Evolutionary conservation across 768 basidiomycete species (phyloP).

Genomic region (Russula vinacea): DNA sequence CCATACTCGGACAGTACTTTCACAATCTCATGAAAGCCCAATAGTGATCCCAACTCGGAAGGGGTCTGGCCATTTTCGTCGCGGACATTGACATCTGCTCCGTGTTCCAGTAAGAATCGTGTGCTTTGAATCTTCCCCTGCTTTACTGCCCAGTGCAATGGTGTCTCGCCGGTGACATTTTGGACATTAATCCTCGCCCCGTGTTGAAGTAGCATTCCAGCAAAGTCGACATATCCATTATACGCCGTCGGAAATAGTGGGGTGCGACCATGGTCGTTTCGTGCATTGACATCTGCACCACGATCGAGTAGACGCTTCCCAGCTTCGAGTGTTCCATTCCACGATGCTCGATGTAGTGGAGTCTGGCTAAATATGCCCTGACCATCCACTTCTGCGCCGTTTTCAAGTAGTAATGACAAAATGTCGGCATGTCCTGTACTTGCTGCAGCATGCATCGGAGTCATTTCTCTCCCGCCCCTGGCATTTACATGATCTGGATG

Average conservation of each 20-base stretch:
- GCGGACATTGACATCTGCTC: background rate
- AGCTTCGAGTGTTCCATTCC: background rate
- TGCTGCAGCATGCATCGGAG: background rate
- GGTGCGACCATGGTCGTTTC: background rate
- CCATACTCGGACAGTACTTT: too few relatives aligned
- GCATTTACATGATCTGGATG: background rate
- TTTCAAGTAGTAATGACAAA: background rate
- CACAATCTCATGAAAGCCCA: too few relatives aligned
- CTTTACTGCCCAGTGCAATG: background rate
- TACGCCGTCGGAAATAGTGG: too few relatives aligned
- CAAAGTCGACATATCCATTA: background rate
- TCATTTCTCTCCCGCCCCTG: accelerated
- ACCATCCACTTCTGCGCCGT: background rate
- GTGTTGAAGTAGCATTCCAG: background rate
- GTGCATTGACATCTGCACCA: background rate
- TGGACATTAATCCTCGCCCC: background rate
- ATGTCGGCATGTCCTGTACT: background rate
- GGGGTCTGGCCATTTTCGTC: too few relatives aligned
- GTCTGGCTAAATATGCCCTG: background rate
- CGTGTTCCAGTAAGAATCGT: background rate
- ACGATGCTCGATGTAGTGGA: background rate
- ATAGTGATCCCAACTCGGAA: too few relatives aligned
- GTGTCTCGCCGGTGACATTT: background rate
- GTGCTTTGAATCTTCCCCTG: background rate
- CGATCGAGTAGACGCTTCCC: background rate